Conservation (phyloP, 352 stramenopile genomes). For the Globisporangium middletonii region DNA sequence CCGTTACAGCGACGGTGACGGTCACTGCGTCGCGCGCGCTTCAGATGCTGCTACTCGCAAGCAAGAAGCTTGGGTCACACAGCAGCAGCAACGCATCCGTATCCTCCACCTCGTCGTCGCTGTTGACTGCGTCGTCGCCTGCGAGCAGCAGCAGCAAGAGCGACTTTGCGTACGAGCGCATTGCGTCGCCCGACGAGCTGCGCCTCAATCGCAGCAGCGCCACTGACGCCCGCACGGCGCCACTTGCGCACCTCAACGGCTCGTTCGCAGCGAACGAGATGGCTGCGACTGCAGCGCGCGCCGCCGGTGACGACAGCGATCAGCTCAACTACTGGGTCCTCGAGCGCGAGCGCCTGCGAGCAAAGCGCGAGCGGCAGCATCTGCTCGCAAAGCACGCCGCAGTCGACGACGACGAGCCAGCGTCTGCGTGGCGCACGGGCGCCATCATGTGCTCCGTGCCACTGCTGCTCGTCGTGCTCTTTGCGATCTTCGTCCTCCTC, state of each 20-base stretch:
- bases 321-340: constrained; percentile 76
- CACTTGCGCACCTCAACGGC: constrained; percentile 8
- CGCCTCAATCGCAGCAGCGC: neutral
- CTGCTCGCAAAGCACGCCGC: constrained; percentile 10
- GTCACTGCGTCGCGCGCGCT: constrained; percentile 15
- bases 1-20: constrained; percentile 18
- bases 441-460: constrained; percentile 71
- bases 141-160: constrained; percentile 4
- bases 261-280: constrained; percentile 20
- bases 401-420: constrained; percentile 17
- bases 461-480: constrained; percentile 47
- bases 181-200: neutral
- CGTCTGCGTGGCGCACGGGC: constrained; percentile 43
- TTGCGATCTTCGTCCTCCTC: constrained; percentile 48
- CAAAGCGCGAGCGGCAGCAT: constrained; percentile 12
- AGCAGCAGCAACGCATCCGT: neutral
- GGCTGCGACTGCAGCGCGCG: constrained; percentile 13
- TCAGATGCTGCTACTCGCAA: constrained; percentile 13
- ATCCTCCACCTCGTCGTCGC: too few species aligned
- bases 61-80: constrained; percentile 13
- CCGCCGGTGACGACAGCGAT: constrained; percentile 14
- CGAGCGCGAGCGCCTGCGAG: constrained; percentile 51
- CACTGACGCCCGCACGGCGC: neutral
- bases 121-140: neutral
- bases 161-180: neutral